Evolutionary conservation across 805 yeast genomes (phyloP).

Genomic region (Candida boidinii): DNA sequence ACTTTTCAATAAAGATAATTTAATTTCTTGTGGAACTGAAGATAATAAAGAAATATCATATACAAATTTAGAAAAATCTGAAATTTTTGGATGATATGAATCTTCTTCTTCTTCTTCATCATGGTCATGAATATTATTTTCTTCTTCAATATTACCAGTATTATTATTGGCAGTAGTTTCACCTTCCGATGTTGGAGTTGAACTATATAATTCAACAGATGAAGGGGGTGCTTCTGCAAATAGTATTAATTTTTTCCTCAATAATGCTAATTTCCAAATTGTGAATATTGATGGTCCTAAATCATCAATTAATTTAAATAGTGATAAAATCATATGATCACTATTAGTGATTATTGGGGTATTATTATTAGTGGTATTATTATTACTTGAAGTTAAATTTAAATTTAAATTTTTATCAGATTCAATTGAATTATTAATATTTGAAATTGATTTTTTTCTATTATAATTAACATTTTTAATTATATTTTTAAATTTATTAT

Average conservation of each 20-base stretch:
- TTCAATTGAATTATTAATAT: constrained; percentile 11
- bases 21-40: constrained; percentile 49
- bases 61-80: constrained; percentile 37
- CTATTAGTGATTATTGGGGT: too few relatives aligned
- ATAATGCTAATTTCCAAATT: constrained; percentile 53
- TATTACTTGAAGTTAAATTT: not conserved
- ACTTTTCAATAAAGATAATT: constrained; percentile 15
- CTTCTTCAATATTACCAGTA: constrained; percentile 2
- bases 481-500: constrained; percentile 14
- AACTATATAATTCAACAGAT: too few relatives aligned
- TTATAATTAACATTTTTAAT: constrained; percentile 13
- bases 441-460: constrained; percentile 15
- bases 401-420: too few relatives aligned
- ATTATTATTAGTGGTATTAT: constrained; percentile 26
- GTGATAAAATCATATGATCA: constrained; percentile 37
- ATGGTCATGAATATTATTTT: too few relatives aligned
- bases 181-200: too few relatives aligned
- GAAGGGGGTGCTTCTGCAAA: constrained; percentile 13
- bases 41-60: constrained; percentile 56
- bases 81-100: constrained; percentile 20
- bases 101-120: constrained; percentile 1
- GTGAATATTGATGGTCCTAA: constrained; percentile 62
- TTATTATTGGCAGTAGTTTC: not conserved
- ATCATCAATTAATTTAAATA: constrained; percentile 35
- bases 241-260: constrained; percentile 48